Conservation (phyloP, 768 basidiomycete species). For the Mrakia blollopis region DNA sequence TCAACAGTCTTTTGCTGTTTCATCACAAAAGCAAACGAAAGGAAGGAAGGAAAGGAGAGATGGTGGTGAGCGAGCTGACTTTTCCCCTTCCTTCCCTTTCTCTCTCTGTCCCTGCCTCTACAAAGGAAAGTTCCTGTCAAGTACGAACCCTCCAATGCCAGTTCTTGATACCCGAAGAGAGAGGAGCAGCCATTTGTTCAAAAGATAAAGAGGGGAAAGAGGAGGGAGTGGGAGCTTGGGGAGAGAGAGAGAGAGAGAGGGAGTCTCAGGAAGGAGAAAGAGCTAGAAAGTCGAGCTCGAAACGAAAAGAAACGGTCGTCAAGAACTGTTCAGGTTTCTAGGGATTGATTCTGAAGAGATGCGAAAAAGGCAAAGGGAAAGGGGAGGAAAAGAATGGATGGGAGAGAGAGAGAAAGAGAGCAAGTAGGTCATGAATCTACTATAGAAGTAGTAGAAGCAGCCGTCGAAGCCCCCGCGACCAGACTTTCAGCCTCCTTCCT, state of each 20-base stretch:
- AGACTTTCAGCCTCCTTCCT: constrained; percentile 3
- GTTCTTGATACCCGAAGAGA: constrained; percentile 31
- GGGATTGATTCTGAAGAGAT: background rate
- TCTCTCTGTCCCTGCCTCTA: background rate
- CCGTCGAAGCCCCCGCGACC: background rate
- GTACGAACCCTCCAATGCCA: constrained; percentile 32
- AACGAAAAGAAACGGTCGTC: background rate
- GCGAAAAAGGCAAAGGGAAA: too few species aligned
- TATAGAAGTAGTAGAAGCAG: background rate
- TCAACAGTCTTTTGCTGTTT: constrained; percentile 43
- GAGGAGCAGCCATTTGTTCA: constrained; percentile 21
- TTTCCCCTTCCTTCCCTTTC: too few species aligned
- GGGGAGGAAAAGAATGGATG: too few species aligned
- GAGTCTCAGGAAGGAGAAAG: background rate
- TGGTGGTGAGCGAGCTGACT: background rate
- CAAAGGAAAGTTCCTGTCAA: background rate
- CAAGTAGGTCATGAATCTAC: background rate
- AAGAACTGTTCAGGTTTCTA: background rate
- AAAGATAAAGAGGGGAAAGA: background rate
- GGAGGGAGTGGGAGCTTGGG: background rate
- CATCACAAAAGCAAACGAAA: background rate
- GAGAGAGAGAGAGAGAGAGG: background rate
- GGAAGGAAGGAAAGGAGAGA: background rate
- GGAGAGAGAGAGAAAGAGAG: too few species aligned
- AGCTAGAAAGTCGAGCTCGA: too few species aligned